phyloP scores from a whole-genome alignment of 192 early-diverging fungal genomes.

The Geranomyces michiganensis region DNA sequence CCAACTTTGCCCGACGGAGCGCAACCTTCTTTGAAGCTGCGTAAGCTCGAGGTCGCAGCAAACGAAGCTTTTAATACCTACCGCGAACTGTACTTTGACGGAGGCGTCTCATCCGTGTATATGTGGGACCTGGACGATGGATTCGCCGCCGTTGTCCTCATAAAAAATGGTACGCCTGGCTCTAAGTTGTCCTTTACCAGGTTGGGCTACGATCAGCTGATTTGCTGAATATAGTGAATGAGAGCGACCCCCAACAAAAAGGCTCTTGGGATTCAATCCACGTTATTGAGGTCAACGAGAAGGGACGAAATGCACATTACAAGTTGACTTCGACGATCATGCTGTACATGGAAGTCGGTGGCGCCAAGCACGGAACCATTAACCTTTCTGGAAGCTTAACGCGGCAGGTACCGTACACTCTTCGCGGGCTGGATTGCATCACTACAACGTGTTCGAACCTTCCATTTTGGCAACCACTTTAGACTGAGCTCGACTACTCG shows the following conservation, averaged over 20 bases:
- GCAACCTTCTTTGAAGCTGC: constrained; percentile 75
- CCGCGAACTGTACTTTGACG: constrained; percentile 92
- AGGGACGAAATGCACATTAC: constrained; percentile 81
- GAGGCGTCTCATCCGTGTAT: constrained; percentile 96
- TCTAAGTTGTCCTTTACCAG: not conserved
- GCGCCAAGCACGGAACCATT: constrained; percentile 66
- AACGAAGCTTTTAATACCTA: constrained; percentile 98
- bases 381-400: constrained; percentile 93
- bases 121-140: constrained; percentile 88
- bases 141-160: constrained; percentile 93
- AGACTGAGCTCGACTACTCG: constrained; percentile 83
- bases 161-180: constrained; percentile 82
- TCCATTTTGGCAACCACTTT: not conserved
- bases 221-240: constrained; percentile 20
- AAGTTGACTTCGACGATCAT: constrained; percentile 96
- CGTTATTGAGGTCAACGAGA: constrained; percentile 88
- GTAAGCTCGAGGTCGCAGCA: constrained; percentile 85
- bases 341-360: constrained; percentile 81
- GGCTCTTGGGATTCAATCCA: constrained; percentile 99
- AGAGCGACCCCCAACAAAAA: constrained; percentile 13
- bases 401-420: constrained; percentile 65
- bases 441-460: not conserved
- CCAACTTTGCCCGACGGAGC: constrained; percentile 76
- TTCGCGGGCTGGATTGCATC: too few species aligned
- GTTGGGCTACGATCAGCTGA: not conserved